Evolutionary conservation across 495 filamentous ascomycete genomes (phyloP).

Genomic region (Lasiosphaeriaceae sp.): DNA sequence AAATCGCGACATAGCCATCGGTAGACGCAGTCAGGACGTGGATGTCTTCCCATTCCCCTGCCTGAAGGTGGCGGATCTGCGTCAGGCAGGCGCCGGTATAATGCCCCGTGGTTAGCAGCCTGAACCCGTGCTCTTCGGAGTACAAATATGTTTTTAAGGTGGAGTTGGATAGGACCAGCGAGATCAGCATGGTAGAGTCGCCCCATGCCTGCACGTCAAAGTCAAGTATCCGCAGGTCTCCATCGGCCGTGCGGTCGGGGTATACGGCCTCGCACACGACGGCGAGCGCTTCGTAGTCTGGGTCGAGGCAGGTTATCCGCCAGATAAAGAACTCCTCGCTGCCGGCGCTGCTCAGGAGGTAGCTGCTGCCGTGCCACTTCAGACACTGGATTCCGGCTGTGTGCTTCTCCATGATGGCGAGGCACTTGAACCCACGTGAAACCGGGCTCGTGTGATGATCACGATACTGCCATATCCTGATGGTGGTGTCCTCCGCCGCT

Average conservation of each 20-base stretch:
- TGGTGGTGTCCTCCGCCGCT: conserved; percentile 82
- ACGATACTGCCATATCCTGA: conserved; percentile 60
- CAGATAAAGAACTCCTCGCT: conserved; percentile 88
- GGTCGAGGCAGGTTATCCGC: conserved; percentile 54
- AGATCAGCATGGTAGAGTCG: conserved; percentile 53
- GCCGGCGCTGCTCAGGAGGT: conserved; percentile 79
- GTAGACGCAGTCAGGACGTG: conserved; percentile 51
- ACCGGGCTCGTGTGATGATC: conserved; percentile 1
- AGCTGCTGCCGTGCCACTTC: conserved; percentile 64
- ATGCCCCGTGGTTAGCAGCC: conserved; percentile 48
- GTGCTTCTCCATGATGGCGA: conserved; percentile 68
- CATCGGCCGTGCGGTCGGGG: conserved; percentile 52
- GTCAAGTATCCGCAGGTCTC: conserved; percentile 74
- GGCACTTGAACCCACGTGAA: conserved; percentile 36
- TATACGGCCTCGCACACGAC: conserved; percentile 61
- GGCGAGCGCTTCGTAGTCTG: conserved; percentile 47
- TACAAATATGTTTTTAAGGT: conserved; percentile 65
- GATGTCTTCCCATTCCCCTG: conserved; percentile 30
- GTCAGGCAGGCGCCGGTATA: conserved; percentile 83
- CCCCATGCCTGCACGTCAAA: conserved; percentile 48
- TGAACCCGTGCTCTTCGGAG: conserved; percentile 43
- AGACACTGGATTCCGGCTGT: conserved; percentile 80
- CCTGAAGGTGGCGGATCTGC: conserved; percentile 53
- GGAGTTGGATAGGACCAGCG: conserved; percentile 75
- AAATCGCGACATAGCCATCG: conserved; percentile 43